Evolutionary conservation across 1,284 basidiomycete species (phyloP).

Genomic region (Ganoderma boninense): DNA sequence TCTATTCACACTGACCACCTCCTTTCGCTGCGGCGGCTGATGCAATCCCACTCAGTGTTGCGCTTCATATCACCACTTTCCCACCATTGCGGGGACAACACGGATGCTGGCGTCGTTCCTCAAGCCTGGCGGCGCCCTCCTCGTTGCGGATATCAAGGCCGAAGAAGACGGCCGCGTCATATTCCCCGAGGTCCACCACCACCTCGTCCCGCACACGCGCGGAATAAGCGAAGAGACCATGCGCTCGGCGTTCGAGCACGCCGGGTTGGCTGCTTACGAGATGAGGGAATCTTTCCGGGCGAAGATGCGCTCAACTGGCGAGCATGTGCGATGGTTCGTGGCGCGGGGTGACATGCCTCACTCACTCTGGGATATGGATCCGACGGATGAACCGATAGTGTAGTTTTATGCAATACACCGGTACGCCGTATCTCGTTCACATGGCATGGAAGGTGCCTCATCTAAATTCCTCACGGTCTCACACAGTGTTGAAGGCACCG

Average conservation of each 20-base stretch:
- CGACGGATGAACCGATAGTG: not conserved
- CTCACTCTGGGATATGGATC: not conserved
- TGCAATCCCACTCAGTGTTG: constrained; percentile 59
- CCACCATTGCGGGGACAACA: constrained; percentile 58
- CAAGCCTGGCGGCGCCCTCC: constrained; percentile 66
- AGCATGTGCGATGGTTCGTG: constrained; percentile 17
- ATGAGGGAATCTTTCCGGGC: constrained; percentile 39
- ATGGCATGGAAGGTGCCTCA: too few species aligned
- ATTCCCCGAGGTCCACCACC: constrained; percentile 39
- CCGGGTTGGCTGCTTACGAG: constrained; percentile 53
- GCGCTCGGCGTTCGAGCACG: constrained; percentile 52
- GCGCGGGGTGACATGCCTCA: constrained; percentile 9
- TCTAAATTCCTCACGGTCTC: too few species aligned
- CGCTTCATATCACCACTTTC: constrained; percentile 74
- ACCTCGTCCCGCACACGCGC: constrained; percentile 60
- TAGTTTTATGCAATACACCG: too few species aligned
- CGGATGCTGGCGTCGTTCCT: constrained; percentile 60
- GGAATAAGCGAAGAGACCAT: constrained; percentile 61
- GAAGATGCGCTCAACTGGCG: constrained; percentile 11
- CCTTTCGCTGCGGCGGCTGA: not conserved
- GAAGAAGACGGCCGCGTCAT: constrained; percentile 34
- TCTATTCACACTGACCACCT: too few species aligned
- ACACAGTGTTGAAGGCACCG: too few species aligned
- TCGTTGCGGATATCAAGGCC: constrained; percentile 63
- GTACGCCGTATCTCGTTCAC: too few species aligned